phyloP scores from a whole-genome alignment of 208 protist species.

The Crithidia brevicula region DNA sequence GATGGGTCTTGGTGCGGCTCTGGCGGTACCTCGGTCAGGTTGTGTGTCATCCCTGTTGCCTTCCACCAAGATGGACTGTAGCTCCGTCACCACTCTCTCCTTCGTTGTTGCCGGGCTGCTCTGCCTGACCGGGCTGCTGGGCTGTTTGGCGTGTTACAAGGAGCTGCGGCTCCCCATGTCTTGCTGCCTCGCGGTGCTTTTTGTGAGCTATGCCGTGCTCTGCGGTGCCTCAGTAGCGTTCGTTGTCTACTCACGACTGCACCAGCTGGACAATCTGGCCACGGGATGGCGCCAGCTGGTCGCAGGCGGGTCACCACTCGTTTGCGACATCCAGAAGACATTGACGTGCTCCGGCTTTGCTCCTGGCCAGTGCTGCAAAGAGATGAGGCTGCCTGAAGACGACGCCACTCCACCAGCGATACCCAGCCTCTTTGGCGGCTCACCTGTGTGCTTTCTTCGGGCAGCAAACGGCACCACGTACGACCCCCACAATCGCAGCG shows the following conservation, averaged over 20 bases:
- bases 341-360: conserved; percentile 58
- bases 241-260: conserved; percentile 1
- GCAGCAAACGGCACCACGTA: conserved; percentile 41
- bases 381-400: conserved; percentile 16
- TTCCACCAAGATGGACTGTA: conserved; percentile 12
- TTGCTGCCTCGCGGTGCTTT: conserved; percentile 12
- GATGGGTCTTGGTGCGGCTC: conserved; percentile 6
- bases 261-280: conserved; percentile 9
- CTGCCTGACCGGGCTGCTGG: conserved; percentile 15
- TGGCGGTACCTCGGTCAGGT: conserved; percentile 13
- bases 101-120: conserved; percentile 14
- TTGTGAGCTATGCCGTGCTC: conserved; percentile 22
- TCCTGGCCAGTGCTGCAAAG: conserved; percentile 44
- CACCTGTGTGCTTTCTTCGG: conserved; percentile 39
- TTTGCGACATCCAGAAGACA: conserved; percentile 43
- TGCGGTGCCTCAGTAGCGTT: conserved; percentile 20
- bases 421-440: neutral
- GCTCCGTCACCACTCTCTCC: conserved; percentile 13
- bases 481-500: conserved; percentile 29
- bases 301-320: conserved; percentile 4
- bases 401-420: neutral
- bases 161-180: conserved; percentile 2
- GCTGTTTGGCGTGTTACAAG: conserved; percentile 12
- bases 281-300: conserved; percentile 35
- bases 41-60: conserved; percentile 14